Evolutionary conservation across 495 filamentous ascomycete species (phyloP).

Genomic region (Penicillium herquei): DNA sequence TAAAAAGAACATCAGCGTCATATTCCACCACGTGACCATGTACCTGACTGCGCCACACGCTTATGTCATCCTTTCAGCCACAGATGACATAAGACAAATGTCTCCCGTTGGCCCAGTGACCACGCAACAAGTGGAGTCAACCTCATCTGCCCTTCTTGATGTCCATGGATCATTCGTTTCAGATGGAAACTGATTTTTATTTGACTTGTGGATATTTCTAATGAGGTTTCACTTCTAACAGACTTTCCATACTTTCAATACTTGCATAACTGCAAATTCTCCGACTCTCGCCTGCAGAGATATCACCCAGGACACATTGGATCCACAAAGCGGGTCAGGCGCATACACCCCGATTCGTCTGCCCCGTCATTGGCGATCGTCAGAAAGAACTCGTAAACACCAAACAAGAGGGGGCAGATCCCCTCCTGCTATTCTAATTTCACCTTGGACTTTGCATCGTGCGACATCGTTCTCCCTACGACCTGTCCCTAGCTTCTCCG

Average conservation of each 20-base stretch:
- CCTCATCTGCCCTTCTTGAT: constrained; percentile 4
- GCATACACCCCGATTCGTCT: constrained; percentile 23
- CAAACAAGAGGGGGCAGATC: constrained; percentile 13
- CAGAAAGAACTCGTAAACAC: constrained; percentile 26
- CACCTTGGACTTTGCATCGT: background rate
- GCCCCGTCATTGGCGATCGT: constrained; percentile 21
- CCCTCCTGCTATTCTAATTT: background rate
- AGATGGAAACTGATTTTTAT: background rate
- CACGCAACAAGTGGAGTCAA: constrained; percentile 1
- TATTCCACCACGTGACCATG: too few species aligned
- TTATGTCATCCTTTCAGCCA: background rate
- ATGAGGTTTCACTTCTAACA: background rate
- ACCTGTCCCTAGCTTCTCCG: background rate
- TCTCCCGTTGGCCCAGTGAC: constrained; percentile 40
- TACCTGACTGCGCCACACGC: constrained; percentile 8
- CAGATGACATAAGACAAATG: constrained; percentile 3
- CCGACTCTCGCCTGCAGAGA: background rate
- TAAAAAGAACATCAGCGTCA: constrained; percentile 14
- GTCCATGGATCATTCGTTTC: constrained; percentile 20
- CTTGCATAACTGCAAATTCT: background rate
- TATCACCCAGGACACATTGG: background rate
- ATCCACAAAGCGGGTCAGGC: constrained; percentile 5
- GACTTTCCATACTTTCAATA: too few species aligned
- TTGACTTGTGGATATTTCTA: background rate
- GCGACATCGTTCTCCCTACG: constrained; percentile 1